These are phyloP conservation scores for Fusarium proliferatum DNA, from an alignment of 2,329 filamentous ascomycete genomes.

Conservation along the genomic window DNA sequence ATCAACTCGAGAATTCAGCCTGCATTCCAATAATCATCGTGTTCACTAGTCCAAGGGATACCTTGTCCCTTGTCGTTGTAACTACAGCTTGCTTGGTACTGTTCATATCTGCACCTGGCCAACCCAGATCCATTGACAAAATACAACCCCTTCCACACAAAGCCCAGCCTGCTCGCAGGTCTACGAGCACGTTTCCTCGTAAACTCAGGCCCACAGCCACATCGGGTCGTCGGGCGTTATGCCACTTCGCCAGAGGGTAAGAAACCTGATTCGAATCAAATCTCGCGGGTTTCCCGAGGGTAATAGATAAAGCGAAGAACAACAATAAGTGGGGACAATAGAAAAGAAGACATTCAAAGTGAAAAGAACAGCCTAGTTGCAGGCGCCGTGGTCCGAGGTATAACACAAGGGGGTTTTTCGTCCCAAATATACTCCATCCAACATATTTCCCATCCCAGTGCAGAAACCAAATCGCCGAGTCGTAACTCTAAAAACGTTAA, in stretches of 20 bases:
- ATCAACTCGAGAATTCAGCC: background rate
- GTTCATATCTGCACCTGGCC: conserved; percentile 32
- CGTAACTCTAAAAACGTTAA: conserved; percentile 52
- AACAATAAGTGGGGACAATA: conserved; percentile 44
- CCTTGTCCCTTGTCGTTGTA: conserved; percentile 30
- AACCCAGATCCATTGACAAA: conserved; percentile 21
- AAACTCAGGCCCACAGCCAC: conserved; percentile 19
- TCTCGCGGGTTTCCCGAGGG: conserved; percentile 24
- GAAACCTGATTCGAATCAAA: conserved; percentile 17
- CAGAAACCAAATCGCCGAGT: conserved; percentile 48
- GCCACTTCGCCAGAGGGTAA: conserved; percentile 16
- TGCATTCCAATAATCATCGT: conserved; percentile 44
- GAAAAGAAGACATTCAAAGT: conserved; percentile 43
- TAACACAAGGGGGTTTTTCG: conserved; percentile 43
- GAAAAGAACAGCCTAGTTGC: conserved; percentile 44
- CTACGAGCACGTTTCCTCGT: conserved; percentile 18
- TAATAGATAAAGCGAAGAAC: conserved; percentile 39
- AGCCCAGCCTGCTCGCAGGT: conserved; percentile 15
- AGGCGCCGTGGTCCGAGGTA: conserved; percentile 43
- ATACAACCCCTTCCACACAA: conserved; percentile 18
- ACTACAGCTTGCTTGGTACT: conserved; percentile 32
- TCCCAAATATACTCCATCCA: conserved; percentile 56
- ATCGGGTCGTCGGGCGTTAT: conserved; percentile 1
- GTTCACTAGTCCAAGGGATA: conserved; percentile 39
- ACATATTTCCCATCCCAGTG: conserved; percentile 52